Evolutionary conservation across 78 protist species (phyloP), one percentile per base, ranked within the genome.

Genomic region (Corallochytrium limacisporum): DNA sequence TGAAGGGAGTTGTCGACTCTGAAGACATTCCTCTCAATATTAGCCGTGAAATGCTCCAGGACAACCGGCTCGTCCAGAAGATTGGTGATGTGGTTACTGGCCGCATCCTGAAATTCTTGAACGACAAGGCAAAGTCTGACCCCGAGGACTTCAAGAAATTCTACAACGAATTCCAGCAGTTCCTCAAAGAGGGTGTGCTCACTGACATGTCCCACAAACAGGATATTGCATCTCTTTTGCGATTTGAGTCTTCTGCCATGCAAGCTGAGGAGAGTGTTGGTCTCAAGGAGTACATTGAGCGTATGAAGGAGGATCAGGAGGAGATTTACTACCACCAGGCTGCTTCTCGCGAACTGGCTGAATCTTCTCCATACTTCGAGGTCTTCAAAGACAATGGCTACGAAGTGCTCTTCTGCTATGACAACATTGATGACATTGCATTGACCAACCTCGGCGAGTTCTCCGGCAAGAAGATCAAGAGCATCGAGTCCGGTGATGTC

Each of bases 1-100:
- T 83, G 39, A 74, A 60, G 66, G 89, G 89, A 31, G 92, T 83
- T 13, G 91, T 89, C 18, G 98, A 91, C 62, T 63, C 79, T 24
- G 92, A 88, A 59, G 95, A 91, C 44, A 43, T 93, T n/a, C 95
- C 95, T 15, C 75, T 93, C 24, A 89, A 90, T 62, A 74, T 93
- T 10, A 72, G 86, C 20, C 86, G 98, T 31, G 98, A 93, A 75
- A 22, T 56, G 36, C 70, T 82, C 62, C 95, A 90, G 78, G 92
- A 91, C 78, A 59, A 56, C 24, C 75, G 79, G 31, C 63, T 91
- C 32, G 78, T 91, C 72, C 53, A 39, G 46, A 38, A 68, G 33
- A 49, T 87, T 31, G 18, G 46, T 0, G 8, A 37, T 4, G 77
- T 78, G 31, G 54, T 79, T 31, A 62, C 77, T 3, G 33, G 57